Base-by-base conservation (phyloP, 2,329 filamentous ascomycete species). In the Cladobotryum mycophilum region DNA sequence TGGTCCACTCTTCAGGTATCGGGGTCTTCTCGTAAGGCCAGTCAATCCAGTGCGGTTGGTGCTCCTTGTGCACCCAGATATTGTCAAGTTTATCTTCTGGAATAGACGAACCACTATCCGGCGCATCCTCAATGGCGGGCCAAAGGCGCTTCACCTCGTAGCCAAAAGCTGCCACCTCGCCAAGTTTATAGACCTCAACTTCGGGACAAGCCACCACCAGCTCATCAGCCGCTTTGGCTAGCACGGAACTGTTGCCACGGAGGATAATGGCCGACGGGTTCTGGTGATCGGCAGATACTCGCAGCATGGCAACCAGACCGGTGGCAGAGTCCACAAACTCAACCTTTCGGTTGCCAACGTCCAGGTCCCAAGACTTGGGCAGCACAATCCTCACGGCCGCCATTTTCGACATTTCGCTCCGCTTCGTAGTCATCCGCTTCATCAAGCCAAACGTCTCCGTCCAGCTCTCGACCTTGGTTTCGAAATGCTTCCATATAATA, bases 1-100 rank as follows among this genome's bases (percentile, higher is more conserved):
- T 61, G 3, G 72, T 74, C 75, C 76, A 78, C 2, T 51, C 41
- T 2, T 49, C 37, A 0, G 75, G 75, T 25, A 59, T 62, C 0
- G 68, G 64, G 8, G 74, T 68, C 40, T 70, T 58, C 50, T 74
- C 66, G 25, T 71, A 73, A 6, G 63, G 63, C 13, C 56, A 55
- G 15, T 60, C 59, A 15, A 69, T 61, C 55, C 61, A 63, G 51
- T 64, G 61, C 13, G 56, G 58, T 25, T 60, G 52, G 13, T 61
- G 57, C 38, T 69, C 67, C 45, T 62, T 61, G 49, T 70, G 67
- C 38, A 69, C 49, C 68, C 67, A 70, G 5, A 71, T 61, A 14
- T 55, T 64, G 9, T 63, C 56, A 1, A 48, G 45, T 11, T 60
- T 53, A 11, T 57, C 56, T 4, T 58, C 52, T 0, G 60, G 57